Percentiles rank a stretch among this genome's conserved stretches.
phyloP scores from a whole-genome alignment of 164 flowering plant genomes.

The Cinnamomum chago region DNA sequence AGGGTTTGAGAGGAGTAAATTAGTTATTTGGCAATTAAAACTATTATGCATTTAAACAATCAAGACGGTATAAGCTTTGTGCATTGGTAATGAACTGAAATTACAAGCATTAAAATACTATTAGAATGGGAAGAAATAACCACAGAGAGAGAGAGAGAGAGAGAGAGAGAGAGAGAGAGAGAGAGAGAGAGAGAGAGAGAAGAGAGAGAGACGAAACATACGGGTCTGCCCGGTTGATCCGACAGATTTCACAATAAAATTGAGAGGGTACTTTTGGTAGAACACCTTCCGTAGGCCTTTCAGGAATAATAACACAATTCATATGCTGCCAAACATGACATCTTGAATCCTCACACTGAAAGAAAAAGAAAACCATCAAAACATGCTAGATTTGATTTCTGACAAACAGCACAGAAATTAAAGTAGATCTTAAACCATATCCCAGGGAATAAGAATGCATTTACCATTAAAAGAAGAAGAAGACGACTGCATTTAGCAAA shows the following conservation, averaged over 20 bases:
- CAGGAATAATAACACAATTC: conserved; percentile 80
- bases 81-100: no score
- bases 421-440: no score
- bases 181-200: background rate
- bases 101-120: background rate
- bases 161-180: conserved; percentile 1
- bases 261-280: conserved; percentile 48
- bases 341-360: conserved; percentile 88
- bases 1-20: background rate
- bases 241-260: conserved; percentile 87
- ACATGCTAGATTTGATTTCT: no score
- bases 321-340: conserved; percentile 90
- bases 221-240: conserved; percentile 96
- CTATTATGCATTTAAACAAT: background rate
- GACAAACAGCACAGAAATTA: no score
- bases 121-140: background rate
- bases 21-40: background rate
- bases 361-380: no score
- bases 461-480: no score
- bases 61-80: background rate
- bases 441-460: no score
- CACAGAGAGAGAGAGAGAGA: background rate
- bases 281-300: conserved; percentile 65
- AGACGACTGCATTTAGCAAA: no score
- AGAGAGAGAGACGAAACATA: conserved; percentile 38